Base-by-base conservation (phyloP, 768 basidiomycete species). In the Filobasidium floriforme region DNA sequence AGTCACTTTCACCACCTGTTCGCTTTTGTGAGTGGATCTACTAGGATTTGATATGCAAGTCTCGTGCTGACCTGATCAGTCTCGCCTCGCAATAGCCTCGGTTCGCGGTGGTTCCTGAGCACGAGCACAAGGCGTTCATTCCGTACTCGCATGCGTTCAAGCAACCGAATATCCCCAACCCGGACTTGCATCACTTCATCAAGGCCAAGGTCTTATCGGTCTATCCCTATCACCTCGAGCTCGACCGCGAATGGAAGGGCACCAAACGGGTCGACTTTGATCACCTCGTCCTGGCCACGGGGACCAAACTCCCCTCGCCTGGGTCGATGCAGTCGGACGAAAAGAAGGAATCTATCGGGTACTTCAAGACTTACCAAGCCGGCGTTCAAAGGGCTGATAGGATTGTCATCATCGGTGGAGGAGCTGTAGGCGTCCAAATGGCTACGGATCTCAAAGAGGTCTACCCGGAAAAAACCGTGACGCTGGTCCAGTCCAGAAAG, bases 341-440 rank as follows among this genome's bases (percentile, higher is more conserved):
- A 32, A 80, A 79, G 66, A 51, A 52, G 26, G 83, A 83, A 65
- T 82, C 82, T 0, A 78, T 85, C 18, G 78, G 75, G 1, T 86
- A 84, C 81, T 70, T 67, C 62, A 43, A 63, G 29, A 74, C 78
- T n/a, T 81, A 81, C 63, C 87, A 87, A 71, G 74, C 73, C 32
- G 73, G 72, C 2, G 79, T 89, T 54, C 76, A 82, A 63, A 75
- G 73, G 1, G 82, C 85, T 0, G 76, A 75, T 0, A 83, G 81
- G 54, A 81, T 89, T 3, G 82, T 88, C 6, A 82, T 89, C 15
- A 82, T 88, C 2, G 88, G 88, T 1, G 88, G 86, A 7, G 88
- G 88, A 0, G 86, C 88, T 0, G 82, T 89, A 9, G 88, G 88
- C 1, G 84, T 89, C 22, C 75, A 77, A 61, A 65, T 73, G 46